Evolutionary conservation across 805 yeast species (phyloP).

Genomic region (Nakazawaea wyomingensis): DNA sequence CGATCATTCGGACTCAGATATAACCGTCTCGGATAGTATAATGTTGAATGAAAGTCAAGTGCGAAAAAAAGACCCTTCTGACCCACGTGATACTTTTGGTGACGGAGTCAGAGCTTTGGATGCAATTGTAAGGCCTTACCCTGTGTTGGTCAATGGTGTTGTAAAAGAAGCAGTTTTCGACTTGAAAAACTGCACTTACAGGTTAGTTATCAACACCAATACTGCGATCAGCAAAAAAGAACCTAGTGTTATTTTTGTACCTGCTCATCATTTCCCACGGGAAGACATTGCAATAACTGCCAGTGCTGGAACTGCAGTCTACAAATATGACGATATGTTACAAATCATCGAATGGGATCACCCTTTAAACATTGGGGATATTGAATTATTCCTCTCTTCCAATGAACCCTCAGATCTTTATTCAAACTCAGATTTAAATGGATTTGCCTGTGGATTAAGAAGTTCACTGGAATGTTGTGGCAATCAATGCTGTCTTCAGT

Average conservation of each 20-base stretch:
- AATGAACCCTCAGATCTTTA: slow-evolving; percentile 10
- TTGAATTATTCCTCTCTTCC: slow-evolving; percentile 18
- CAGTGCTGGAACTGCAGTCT: slow-evolving; percentile 44
- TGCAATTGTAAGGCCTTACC: slow-evolving; percentile 76
- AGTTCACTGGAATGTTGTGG: slow-evolving; percentile 11
- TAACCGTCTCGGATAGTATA: slow-evolving; percentile 16
- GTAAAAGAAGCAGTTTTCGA: slow-evolving; percentile 56
- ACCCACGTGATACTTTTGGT: slow-evolving; percentile 14
- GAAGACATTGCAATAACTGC: slow-evolving; percentile 45
- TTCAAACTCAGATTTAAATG: slow-evolving; percentile 23
- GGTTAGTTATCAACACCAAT: slow-evolving; percentile 37
- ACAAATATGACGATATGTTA: slow-evolving; percentile 42
- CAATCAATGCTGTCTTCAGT: slow-evolving; percentile 9
- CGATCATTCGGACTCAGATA: slow-evolving; percentile 1
- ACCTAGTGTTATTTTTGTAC: slow-evolving; percentile 65
- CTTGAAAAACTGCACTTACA: slow-evolving; percentile 39
- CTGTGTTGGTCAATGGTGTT: slow-evolving; percentile 57
- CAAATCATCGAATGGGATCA: slow-evolving; percentile 75
- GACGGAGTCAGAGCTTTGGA: slow-evolving; percentile 71
- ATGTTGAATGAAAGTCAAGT: slow-evolving; percentile 13
- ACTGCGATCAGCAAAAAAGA: slow-evolving; percentile 18
- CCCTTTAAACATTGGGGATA: slow-evolving; percentile 23
- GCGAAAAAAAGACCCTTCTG: background rate
- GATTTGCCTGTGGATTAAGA: slow-evolving; percentile 27
- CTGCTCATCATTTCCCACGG: slow-evolving; percentile 62